phyloP scores from a whole-genome alignment of 495 filamentous ascomycete genomes.

The Penicillium cataractarum region DNA sequence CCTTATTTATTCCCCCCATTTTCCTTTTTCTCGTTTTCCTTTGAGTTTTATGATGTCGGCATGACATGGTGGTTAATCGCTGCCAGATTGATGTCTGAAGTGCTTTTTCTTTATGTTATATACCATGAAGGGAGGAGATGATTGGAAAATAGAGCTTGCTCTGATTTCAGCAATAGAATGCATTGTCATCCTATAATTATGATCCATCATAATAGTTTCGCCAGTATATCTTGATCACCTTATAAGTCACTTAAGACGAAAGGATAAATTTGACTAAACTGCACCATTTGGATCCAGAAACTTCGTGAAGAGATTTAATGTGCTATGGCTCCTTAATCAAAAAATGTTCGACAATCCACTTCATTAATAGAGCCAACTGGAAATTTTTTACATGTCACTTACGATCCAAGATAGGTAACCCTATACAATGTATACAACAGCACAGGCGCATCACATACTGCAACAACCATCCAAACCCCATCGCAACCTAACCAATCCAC shows the following conservation, averaged over 20 bases:
- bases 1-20: conserved; percentile 14
- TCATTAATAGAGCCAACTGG: too few species aligned
- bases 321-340: too few species aligned
- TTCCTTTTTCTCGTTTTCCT: conserved; percentile 3
- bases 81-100: conserved; percentile 12
- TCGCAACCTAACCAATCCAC: too few species aligned
- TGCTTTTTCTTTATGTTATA: conserved; percentile 17
- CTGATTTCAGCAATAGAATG: background rate
- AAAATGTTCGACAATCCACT: too few species aligned
- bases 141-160: conserved; percentile 1
- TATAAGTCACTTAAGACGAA: too few species aligned
- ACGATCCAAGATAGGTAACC: too few species aligned
- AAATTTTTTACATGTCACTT: too few species aligned
- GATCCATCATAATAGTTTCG: background rate
- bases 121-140: conserved; percentile 5
- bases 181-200: background rate
- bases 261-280: background rate
- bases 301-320: too few species aligned
- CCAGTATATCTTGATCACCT: background rate
- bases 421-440: too few species aligned
- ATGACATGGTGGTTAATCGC: conserved; percentile 20
- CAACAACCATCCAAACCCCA: too few species aligned
- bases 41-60: conserved; percentile 11
- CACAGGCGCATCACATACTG: too few species aligned
- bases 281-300: too few species aligned